Evolutionary conservation across 208 protist genomes (phyloP), one percentile per base, ranked within the genome.

Genomic region (Naegleria lovaniensis): DNA sequence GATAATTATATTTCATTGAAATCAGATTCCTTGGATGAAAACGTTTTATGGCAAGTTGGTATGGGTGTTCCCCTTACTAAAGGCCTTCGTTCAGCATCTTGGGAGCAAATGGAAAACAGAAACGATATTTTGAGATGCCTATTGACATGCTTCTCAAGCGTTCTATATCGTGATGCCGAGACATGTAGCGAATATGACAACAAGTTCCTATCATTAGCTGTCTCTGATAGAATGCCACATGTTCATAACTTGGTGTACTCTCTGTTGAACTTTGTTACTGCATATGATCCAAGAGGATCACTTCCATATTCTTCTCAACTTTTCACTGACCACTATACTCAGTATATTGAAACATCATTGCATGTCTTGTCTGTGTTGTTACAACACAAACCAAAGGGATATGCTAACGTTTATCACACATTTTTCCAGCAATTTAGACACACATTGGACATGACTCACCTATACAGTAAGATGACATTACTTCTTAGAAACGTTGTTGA

Each of bases 101-200:
- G n/a, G 29, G 85, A 88, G 22, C 85, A 89, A 67, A 36, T 89
- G 19, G 29, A 67, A 15, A 89, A 89, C 39, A 89, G 85, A 89
- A 38, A 67, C 40, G 85, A 89, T 40, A 41, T 67, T 33, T 89
- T 89, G 40, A 89, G n/a, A 67, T 89, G 85, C 29, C 40, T 89
- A 29, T 41, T 89, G 0, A 41, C 41, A 7, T 39, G 25, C 15
- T 58, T 88, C n/a, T 59, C 41, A n/a, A 15, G n/a, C 29, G 41
- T 58, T 15, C 29, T 88, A 19, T 88, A 88, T 25, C 15, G 5
- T 6, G 16, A 41, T 85, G 79, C 13, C 15, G 83, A 87, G 6
- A 25, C 15, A 41, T 87, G 83, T 15, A n/a, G 6, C 4, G 19
- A 22, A 51, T 22, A 29, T 41, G 83, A 87, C 5, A 87, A 87